Percentiles rank a stretch among this genome's conserved stretches.
Conservation (phyloP, 371 early-diverging fungal species). For the Apophysomyces elegans region DNA sequence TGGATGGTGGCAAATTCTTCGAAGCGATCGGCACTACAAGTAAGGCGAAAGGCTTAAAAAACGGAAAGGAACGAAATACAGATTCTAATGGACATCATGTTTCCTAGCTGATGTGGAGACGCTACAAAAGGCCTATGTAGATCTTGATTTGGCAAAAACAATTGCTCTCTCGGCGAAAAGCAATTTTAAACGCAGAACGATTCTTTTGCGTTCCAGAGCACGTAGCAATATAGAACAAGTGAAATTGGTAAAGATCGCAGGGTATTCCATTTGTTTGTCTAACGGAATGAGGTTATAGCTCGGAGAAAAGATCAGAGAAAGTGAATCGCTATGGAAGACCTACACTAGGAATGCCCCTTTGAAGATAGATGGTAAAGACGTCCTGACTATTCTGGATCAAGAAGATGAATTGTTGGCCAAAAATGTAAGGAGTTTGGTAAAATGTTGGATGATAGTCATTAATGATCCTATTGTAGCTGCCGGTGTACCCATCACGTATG, state of each 20-base stretch:
- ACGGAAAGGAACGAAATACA: not conserved
- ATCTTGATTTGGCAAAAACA: slow-evolving; percentile 37
- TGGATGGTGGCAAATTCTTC: slow-evolving; percentile 17
- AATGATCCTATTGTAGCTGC: slow-evolving; percentile 14
- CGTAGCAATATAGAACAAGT: slow-evolving; percentile 19
- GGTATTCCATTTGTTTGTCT: not conserved
- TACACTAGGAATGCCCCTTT: slow-evolving; percentile 26
- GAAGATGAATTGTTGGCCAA: slow-evolving; percentile 19
- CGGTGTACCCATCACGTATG: slow-evolving; percentile 29
- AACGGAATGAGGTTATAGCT: slow-evolving; percentile 16
- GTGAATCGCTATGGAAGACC: slow-evolving; percentile 21
- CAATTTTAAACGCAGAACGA: slow-evolving; percentile 29
- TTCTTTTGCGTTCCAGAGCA: slow-evolving; percentile 18
- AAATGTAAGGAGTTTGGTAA: slow-evolving; percentile 14
- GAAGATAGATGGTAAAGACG: slow-evolving; percentile 25
- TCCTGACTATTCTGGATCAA: slow-evolving; percentile 15
- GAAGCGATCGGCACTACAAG: slow-evolving; percentile 16
- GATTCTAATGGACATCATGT: not conserved
- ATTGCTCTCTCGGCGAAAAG: slow-evolving; percentile 29
- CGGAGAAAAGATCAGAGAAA: slow-evolving; percentile 23
- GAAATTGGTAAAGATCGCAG: slow-evolving; percentile 14
- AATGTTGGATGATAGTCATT: not conserved
- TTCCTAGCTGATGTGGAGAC: slow-evolving; percentile 25
- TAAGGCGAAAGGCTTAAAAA: not conserved
- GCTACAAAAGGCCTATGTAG: slow-evolving; percentile 28